Percentiles rank a stretch among this genome's conserved stretches.
These are phyloP conservation scores for Aspergillus carlsbadensis DNA, from an alignment of 495 filamentous ascomycete species.

Conservation along the genomic window DNA sequence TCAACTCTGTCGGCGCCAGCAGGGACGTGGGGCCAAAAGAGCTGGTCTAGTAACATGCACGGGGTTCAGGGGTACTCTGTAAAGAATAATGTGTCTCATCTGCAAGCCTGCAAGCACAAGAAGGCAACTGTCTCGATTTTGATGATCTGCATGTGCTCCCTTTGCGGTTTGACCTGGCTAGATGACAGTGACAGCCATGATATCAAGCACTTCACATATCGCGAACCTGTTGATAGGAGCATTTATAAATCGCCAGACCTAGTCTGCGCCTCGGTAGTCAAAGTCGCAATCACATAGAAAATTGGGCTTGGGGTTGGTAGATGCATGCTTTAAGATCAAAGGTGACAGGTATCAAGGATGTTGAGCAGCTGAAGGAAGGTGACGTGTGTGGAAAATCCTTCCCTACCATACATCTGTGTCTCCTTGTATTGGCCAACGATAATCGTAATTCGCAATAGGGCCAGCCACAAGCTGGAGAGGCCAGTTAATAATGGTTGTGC, in stretches of 20 bases:
- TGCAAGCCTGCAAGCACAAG: background rate
- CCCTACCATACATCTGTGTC: conserved; percentile 8
- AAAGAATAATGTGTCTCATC: background rate
- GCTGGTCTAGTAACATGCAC: conserved; percentile 14
- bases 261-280: background rate
- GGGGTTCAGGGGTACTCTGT: conserved; percentile 13
- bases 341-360: background rate
- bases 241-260: background rate
- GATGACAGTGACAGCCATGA: background rate
- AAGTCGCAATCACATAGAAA: background rate
- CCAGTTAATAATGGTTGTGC: conserved; percentile 14
- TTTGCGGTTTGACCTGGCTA: background rate
- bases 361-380: conserved; percentile 7
- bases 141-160: background rate
- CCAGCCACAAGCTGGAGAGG: conserved; percentile 19
- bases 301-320: background rate
- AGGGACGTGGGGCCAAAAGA: conserved; percentile 7
- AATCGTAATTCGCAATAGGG: conserved; percentile 19
- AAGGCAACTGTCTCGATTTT: background rate
- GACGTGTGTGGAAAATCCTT: conserved; percentile 1
- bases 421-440: conserved; percentile 14
- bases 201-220: background rate
- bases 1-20: background rate
- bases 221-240: background rate
- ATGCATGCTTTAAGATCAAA: background rate